A percentile compares a stretch with the other conserved stretches of the same genome.
Conservation (phyloP, 805 yeast genomes). For the Wickerhamomyces strasburgensis region DNA sequence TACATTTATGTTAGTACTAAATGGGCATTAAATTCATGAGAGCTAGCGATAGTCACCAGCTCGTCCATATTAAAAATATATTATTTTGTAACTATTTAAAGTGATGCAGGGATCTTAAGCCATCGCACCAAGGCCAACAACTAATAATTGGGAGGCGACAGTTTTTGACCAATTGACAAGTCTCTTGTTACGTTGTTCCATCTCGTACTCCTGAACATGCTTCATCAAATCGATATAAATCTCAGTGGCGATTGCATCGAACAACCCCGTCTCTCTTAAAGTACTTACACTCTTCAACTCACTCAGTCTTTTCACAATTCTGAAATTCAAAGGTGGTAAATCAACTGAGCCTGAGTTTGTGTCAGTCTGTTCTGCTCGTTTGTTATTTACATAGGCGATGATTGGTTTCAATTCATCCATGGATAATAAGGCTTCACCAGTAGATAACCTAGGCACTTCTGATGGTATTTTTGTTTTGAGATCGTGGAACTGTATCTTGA, state of each 20-base stretch:
- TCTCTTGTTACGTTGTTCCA: constrained; percentile 38
- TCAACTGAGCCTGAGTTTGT: neutral
- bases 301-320: constrained; percentile 42
- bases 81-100: too few relatives aligned
- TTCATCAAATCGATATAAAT: constrained; percentile 52
- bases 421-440: constrained; percentile 51
- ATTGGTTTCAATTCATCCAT: constrained; percentile 57
- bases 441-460: constrained; percentile 44
- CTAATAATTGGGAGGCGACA: constrained; percentile 50
- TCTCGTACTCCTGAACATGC: constrained; percentile 50
- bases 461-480: constrained; percentile 52
- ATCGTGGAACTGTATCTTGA: constrained; percentile 59
- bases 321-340: constrained; percentile 30
- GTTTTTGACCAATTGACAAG: constrained; percentile 54
- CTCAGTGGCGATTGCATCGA: constrained; percentile 51
- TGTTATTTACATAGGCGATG: constrained; percentile 54
- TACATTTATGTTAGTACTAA: too few relatives aligned
- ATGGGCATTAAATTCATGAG: too few relatives aligned
- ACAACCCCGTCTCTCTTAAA: constrained; percentile 39
- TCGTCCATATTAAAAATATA: neutral
- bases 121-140: constrained; percentile 57
- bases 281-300: constrained; percentile 37
- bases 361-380: constrained; percentile 26
- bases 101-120: constrained; percentile 24
- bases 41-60: too few relatives aligned